Evolutionary conservation across 1,284 basidiomycete genomes (phyloP), one percentile per base, ranked within the genome.

Genomic region (Austroboletus niveus): DNA sequence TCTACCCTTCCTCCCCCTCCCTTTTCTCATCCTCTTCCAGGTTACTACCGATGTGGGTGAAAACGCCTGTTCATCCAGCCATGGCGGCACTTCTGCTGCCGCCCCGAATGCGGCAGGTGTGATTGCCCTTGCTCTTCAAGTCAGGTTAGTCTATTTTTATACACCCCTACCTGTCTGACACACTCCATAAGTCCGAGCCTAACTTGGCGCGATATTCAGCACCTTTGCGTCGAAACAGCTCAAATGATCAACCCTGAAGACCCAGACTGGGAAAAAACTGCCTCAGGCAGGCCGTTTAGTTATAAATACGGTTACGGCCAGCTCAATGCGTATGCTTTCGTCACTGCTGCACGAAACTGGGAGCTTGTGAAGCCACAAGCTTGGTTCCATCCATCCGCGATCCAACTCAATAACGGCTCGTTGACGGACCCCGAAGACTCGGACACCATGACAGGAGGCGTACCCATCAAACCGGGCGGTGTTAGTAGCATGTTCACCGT

Each of bases 271-370:
- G 92, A 97, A 64, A 74, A 69, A 45, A 99, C 89, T 2, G 84
- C 89, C 4, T 75, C 77, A 1, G 94, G 93, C 7, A 79, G 88
- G 41, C 79, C 75, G 42, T 99, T 89, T 74, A 96, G 93, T 66
- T 98, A 99, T 79, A 98, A 98, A 71, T 99, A 96, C 62, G 97
- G 97, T 2, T 99, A 89, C 65, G 97, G 97, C 22, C 84, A 84
- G 41, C 77, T 99, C 54, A 89, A 98, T 66, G 96, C 89, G 1
- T 90, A 86, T 48, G 77, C 72, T 41, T 94, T 92, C 60, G 86
- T 99, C 57, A 87, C 83, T 55, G 87, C 87, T 1, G 92, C 94
- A 3, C 80, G 87, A 63, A 70, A 75, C 3, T 98, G 95, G 93
- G 70, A 87, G 51, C 79, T 89, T 10, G 94, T 98, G 62, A 98